Evolutionary conservation across 202 grass and related monocot genomes (phyloP).

Genomic region (Zizania palustris): DNA sequence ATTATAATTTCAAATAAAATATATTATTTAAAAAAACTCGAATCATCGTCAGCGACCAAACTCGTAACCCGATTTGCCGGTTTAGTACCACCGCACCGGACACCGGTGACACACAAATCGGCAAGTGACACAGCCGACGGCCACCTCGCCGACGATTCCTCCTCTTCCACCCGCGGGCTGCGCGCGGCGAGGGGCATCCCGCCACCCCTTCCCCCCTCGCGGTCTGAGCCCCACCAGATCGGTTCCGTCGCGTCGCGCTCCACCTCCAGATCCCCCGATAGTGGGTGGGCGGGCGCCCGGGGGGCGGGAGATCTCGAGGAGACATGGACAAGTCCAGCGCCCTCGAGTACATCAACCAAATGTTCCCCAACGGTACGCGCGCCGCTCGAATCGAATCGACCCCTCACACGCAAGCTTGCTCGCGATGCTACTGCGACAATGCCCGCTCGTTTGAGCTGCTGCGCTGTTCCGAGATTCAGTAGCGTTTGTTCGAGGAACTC

Average conservation of each 20-base stretch:
- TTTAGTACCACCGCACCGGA: constrained; percentile 33
- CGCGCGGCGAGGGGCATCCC: constrained; percentile 15
- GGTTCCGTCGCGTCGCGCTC: not conserved
- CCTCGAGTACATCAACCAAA: constrained; percentile 99
- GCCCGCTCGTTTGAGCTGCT: constrained; percentile 41
- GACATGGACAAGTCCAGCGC: constrained; percentile 97
- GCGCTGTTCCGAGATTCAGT: constrained; percentile 16
- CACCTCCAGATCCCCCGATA: constrained; percentile 42
- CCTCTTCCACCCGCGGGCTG: constrained; percentile 18
- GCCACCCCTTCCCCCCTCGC: not conserved
- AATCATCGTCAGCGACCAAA: constrained; percentile 41
- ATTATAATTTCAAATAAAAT: too few relatives aligned
- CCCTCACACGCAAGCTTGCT: constrained; percentile 21
- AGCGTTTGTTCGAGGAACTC: constrained; percentile 28
- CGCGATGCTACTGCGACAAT: constrained; percentile 33
- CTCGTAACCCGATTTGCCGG: constrained; percentile 22
- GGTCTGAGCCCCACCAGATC: constrained; percentile 29
- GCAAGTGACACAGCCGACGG: constrained; percentile 41
- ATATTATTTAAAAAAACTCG: not conserved
- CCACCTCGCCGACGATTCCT: constrained; percentile 50
- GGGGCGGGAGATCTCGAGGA: constrained; percentile 42
- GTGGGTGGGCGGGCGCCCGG: constrained; percentile 21
- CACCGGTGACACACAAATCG: constrained; percentile 41
- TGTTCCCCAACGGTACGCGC: constrained; percentile 83
- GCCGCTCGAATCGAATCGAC: constrained; percentile 19